A percentile compares a stretch with the other conserved stretches of the same genome.
Conservation (phyloP, 2,329 filamentous ascomycete species). For the Diaporthe australafricana region DNA sequence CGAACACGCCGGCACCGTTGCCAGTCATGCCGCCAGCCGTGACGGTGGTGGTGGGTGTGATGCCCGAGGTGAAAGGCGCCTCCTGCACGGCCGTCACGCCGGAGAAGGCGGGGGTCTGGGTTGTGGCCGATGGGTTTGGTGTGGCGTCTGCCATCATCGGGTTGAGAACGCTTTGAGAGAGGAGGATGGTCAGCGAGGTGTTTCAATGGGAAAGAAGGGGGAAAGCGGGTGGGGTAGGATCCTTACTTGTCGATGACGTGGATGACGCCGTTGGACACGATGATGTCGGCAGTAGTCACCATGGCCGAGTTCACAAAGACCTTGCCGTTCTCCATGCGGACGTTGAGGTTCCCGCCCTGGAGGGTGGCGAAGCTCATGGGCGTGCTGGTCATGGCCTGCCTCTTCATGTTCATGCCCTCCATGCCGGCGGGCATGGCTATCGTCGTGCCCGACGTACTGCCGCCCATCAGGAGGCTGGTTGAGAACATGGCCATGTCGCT, state of each 20-base stretch:
- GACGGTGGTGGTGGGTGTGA: slow-evolving; percentile 43
- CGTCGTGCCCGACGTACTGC: slow-evolving; percentile 71
- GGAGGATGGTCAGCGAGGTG: slow-evolving; percentile 45
- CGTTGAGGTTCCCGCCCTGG: slow-evolving; percentile 47
- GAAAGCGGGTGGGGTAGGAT: slow-evolving; percentile 47
- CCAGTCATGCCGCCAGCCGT: slow-evolving; percentile 41
- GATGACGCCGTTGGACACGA: slow-evolving; percentile 65
- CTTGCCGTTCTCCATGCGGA: slow-evolving; percentile 49
- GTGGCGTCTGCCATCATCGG: slow-evolving; percentile 44
- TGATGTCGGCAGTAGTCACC: slow-evolving; percentile 59
- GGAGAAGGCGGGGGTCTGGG: slow-evolving; percentile 47
- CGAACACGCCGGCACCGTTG: slow-evolving; percentile 36
- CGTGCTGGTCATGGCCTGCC: slow-evolving; percentile 40
- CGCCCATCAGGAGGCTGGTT: slow-evolving; percentile 75
- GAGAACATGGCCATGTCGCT: slow-evolving; percentile 81
- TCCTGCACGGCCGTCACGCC: slow-evolving; percentile 40
- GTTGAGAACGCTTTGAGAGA: slow-evolving; percentile 54
- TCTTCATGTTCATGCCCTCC: background rate
- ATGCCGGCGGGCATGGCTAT: slow-evolving; percentile 60
- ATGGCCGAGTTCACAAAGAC: slow-evolving; percentile 53
- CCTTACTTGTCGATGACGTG: slow-evolving; percentile 51
- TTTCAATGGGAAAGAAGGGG: background rate
- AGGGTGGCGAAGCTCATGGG: slow-evolving; percentile 43
- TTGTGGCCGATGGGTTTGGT: slow-evolving; percentile 45
- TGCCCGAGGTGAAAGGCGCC: slow-evolving; percentile 45